Conservation (phyloP, 139 green algal species). For the Coccomyxa sp. region DNA sequence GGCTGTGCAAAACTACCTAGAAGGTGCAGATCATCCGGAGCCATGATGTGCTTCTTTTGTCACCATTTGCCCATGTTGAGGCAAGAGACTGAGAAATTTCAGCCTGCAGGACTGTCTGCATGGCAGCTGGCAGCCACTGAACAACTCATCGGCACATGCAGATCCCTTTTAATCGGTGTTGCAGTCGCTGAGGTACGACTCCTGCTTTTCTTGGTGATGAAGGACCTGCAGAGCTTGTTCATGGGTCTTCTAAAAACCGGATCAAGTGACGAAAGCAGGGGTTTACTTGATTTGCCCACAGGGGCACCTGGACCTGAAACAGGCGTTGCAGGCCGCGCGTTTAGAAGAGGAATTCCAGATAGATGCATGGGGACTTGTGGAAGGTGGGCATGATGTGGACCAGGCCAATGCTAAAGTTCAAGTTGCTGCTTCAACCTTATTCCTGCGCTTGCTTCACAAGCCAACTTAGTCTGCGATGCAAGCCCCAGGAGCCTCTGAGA, state of each 20-base stretch:
- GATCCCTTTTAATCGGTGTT: constrained; percentile 81
- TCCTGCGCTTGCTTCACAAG: not conserved
- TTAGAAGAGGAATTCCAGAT: constrained; percentile 83
- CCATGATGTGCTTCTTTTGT: not conserved
- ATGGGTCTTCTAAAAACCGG: not conserved
- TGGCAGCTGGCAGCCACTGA: constrained; percentile 79
- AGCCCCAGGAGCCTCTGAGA: no score
- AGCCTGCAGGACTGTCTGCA: constrained; percentile 45
- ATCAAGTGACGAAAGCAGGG: not conserved
- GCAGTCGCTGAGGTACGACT: constrained; percentile 37
- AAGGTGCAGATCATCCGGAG: not conserved
- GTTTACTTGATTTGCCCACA: constrained; percentile 11
- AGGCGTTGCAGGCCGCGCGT: constrained; percentile 55
- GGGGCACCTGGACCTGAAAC: constrained; percentile 44
- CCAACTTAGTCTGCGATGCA: not conserved
- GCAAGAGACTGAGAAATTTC: not conserved
- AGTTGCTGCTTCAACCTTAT: not conserved
- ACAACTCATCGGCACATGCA: constrained; percentile 59
- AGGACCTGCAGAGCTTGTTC: not conserved
- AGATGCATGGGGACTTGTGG: constrained; percentile 89
- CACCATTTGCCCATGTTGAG: not conserved
- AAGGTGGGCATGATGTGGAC: constrained; percentile 96
- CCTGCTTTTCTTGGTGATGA: not conserved
- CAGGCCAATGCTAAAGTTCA: constrained; percentile 48
- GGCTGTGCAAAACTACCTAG: not conserved